Conservation (phyloP, 179 eudicot species). For the Dionaea muscipula region DNA sequence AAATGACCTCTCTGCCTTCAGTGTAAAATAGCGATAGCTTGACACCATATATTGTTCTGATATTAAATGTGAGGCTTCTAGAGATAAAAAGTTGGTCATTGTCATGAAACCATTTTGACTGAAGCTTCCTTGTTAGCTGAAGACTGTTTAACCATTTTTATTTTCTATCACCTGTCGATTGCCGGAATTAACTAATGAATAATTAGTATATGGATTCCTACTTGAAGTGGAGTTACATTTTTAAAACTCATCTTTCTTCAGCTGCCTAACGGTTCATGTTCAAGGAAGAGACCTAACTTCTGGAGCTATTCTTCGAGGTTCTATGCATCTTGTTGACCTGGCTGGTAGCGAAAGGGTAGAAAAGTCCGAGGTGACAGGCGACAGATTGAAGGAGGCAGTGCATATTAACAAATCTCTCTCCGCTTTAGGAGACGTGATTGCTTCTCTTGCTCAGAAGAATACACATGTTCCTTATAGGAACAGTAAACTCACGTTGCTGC, state of each 20-base stretch:
- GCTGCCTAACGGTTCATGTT: conserved; percentile 97
- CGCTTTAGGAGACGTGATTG: conserved; percentile 91
- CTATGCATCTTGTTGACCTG: conserved; percentile 96
- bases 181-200: neutral
- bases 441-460: conserved; percentile 78
- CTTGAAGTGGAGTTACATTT: conserved; percentile 6
- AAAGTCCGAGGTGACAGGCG: conserved; percentile 94
- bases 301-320: conserved; percentile 69
- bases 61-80: no score
- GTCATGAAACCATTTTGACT: no score
- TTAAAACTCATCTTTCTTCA: conserved; percentile 19
- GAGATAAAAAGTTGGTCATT: no score
- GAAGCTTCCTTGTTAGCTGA: no score
- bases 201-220: neutral
- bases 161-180: no score
- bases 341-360: conserved; percentile 99
- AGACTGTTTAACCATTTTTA: no score
- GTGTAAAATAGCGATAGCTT: no score
- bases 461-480: conserved; percentile 91
- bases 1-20: no score
- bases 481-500: conserved; percentile 92
- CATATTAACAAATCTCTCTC: conserved; percentile 94
- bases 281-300: conserved; percentile 89
- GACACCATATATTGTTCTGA: no score
- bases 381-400: conserved; percentile 90